These are phyloP conservation scores for Scutellaria galericulata DNA, from an alignment of 257 asterid species.

Conservation along the genomic window DNA sequence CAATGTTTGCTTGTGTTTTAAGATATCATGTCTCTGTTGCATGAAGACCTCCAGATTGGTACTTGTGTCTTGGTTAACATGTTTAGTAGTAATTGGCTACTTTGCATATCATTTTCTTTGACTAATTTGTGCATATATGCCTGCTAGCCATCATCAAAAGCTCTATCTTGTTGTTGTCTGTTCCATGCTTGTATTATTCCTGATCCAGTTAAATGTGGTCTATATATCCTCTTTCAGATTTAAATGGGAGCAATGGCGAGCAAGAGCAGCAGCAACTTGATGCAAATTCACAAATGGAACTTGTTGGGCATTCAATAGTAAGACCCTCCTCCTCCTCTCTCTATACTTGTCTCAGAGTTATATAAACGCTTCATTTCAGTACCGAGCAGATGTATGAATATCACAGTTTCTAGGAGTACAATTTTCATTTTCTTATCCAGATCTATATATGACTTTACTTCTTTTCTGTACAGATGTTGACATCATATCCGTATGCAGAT, in stretches of 20 bases:
- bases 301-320: conserved; percentile 81
- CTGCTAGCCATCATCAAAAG: neutral
- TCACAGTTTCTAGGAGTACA: neutral
- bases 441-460: neutral
- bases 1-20: too few relatives aligned
- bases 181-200: neutral
- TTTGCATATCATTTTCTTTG: neutral
- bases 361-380: too few relatives aligned
- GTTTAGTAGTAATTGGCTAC: too few relatives aligned
- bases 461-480: conserved; percentile 63
- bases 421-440: conserved; percentile 1
- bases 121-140: conserved; percentile 8
- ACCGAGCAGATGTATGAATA: neutral
- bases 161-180: neutral
- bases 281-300: conserved; percentile 67
- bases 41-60: too few relatives aligned
- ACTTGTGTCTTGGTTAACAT: too few relatives aligned
- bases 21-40: too few relatives aligned
- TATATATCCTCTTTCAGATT: conserved; percentile 44
- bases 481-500: conserved; percentile 71
- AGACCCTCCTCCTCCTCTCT: conserved; percentile 35
- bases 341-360: neutral
- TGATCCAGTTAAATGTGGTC: conserved; percentile 29
- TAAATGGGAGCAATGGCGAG: conserved; percentile 46
- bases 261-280: conserved; percentile 53